A percentile compares a stretch with the other conserved stretches of the same genome.
Evolutionary conservation across 495 filamentous ascomycete species (phyloP).

Genomic region (Trichoderma orchidacearum): DNA sequence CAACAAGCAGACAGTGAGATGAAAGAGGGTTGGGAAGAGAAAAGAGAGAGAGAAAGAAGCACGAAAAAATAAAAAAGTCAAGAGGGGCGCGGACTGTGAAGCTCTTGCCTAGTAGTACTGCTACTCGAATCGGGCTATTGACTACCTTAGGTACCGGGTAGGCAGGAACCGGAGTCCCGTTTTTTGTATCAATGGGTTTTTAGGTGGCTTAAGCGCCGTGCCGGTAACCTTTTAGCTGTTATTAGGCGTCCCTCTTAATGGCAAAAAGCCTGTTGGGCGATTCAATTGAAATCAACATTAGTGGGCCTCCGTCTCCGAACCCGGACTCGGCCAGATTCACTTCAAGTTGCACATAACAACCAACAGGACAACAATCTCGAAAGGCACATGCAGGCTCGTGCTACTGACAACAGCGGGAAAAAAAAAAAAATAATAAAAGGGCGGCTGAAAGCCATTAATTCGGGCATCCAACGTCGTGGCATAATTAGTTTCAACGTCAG

Average conservation of each 20-base stretch:
- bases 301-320: neutral
- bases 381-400: too few relatives aligned
- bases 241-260: neutral
- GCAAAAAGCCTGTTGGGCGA: neutral
- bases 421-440: neutral
- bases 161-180: neutral
- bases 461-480: neutral
- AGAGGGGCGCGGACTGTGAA: neutral
- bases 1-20: neutral
- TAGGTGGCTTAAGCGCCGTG: neutral
- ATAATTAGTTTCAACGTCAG: neutral
- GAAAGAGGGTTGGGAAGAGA: too few relatives aligned
- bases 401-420: too few relatives aligned
- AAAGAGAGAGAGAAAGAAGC: neutral
- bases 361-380: neutral
- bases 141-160: too few relatives aligned
- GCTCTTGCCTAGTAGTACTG: neutral
- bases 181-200: neutral
- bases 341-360: too few relatives aligned
- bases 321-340: neutral
- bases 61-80: neutral
- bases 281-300: neutral
- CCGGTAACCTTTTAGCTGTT: neutral
- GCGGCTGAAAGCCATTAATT: neutral
- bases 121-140: too few relatives aligned